Percentiles rank a stretch among this genome's conserved stretches.
These are phyloP conservation scores for Cladophialophora bantiana DNA, from an alignment of 2,329 filamentous ascomycete genomes.

Conservation along the genomic window DNA sequence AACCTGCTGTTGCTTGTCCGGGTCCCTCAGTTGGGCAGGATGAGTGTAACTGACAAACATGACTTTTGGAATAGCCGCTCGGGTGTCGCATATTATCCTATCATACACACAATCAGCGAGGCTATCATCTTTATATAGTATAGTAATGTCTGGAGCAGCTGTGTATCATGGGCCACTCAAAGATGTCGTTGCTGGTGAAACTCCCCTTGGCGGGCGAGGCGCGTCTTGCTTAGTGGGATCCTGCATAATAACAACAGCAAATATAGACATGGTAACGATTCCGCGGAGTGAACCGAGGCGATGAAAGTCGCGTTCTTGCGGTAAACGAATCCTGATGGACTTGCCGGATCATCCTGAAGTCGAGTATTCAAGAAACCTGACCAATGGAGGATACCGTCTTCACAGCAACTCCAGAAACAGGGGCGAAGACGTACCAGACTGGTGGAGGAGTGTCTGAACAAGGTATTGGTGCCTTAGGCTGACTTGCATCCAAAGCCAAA, in stretches of 20 bases:
- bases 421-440: neutral
- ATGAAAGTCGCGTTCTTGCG: neutral
- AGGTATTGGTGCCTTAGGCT: neutral
- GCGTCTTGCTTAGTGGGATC: neutral
- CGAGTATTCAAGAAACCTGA: neutral
- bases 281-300: neutral
- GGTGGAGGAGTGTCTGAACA: neutral
- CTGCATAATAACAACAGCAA: neutral
- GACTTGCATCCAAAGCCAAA: neutral
- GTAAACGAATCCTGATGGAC: neutral
- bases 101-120: neutral
- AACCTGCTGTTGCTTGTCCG: neutral
- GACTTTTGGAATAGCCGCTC: neutral
- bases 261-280: neutral
- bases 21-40: neutral
- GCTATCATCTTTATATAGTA: neutral
- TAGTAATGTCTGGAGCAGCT: neutral
- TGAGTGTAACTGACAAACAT: neutral
- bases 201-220: neutral
- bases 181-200: neutral
- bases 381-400: neutral
- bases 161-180: neutral
- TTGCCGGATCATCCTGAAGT: neutral
- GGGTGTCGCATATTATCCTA: neutral
- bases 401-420: neutral